phyloP scores from a whole-genome alignment of 2,329 filamentous ascomycete species.

The Metarhizium humberi region DNA sequence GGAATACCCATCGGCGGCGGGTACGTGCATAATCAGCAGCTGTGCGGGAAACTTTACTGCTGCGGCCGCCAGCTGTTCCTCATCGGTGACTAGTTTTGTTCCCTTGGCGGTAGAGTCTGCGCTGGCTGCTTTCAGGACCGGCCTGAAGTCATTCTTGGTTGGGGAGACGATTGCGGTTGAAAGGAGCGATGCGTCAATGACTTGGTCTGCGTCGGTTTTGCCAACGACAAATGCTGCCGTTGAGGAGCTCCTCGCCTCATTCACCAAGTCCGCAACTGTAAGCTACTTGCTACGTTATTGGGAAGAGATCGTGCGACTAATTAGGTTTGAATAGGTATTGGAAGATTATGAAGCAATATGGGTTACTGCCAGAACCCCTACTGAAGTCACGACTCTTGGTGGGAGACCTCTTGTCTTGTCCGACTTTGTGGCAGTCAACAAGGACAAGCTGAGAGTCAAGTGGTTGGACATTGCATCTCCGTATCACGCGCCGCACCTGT shows the following conservation, averaged over 20 bases:
- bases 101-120: conserved; percentile 11
- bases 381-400: conserved; percentile 13
- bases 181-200: conserved; percentile 5
- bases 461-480: conserved; percentile 13
- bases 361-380: conserved; percentile 15
- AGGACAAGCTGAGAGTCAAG: conserved; percentile 7
- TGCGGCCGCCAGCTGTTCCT: conserved; percentile 14
- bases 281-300: background rate
- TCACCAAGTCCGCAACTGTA: conserved; percentile 1
- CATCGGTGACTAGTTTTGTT: conserved; percentile 14
- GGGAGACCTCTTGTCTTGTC: conserved; percentile 13
- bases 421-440: conserved; percentile 7
- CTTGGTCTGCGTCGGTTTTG: conserved; percentile 12
- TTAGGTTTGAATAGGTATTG: background rate
- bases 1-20: conserved; percentile 11
- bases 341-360: conserved; percentile 8
- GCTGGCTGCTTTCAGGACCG: conserved; percentile 12
- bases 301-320: no score
- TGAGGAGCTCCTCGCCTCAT: conserved; percentile 2
- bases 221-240: conserved; percentile 4
- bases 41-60: conserved; percentile 18
- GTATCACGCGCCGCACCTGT: conserved; percentile 16
- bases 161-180: background rate
- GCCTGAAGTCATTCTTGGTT: conserved; percentile 10
- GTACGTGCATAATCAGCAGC: conserved; percentile 13